Evolutionary conservation across 495 filamentous ascomycete genomes (phyloP).

Genomic region (Tuber microsphaerosporum): DNA sequence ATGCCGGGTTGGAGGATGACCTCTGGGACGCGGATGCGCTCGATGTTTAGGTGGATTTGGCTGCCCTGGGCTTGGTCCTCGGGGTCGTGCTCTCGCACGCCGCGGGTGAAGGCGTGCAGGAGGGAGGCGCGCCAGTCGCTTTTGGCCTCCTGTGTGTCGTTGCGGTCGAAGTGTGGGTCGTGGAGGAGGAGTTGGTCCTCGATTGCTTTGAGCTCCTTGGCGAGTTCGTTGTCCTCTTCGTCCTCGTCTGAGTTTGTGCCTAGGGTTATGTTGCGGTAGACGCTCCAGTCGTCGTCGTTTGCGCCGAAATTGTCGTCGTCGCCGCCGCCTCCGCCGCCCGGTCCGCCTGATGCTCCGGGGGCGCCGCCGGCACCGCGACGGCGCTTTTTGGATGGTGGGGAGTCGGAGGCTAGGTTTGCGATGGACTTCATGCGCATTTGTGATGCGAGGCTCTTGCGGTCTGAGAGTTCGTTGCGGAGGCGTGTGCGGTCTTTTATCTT

Average conservation of each 20-base stretch:
- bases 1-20: constrained; percentile 93
- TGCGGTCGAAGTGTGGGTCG: constrained; percentile 80
- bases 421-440: constrained; percentile 97
- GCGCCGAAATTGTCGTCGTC: constrained; percentile 92
- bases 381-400: constrained; percentile 67
- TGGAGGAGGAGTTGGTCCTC: constrained; percentile 79
- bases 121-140: constrained; percentile 88
- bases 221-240: constrained; percentile 74
- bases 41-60: constrained; percentile 91
- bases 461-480: constrained; percentile 83
- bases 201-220: constrained; percentile 59
- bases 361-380: constrained; percentile 55
- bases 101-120: constrained; percentile 80
- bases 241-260: constrained; percentile 60
- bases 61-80: constrained; percentile 72
- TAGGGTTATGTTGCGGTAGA: constrained; percentile 83
- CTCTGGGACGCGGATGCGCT: constrained; percentile 92
- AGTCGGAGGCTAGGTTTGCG: constrained; percentile 91
- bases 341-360: constrained; percentile 10
- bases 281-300: constrained; percentile 94
- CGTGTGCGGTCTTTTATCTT: constrained; percentile 89
- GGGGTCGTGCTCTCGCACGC: constrained; percentile 75
- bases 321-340: constrained; percentile 8
- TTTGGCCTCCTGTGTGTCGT: constrained; percentile 84
- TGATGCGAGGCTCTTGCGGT: constrained; percentile 88